Conservation (phyloP, 257 asterid species). For the Nicotiana tabacum region DNA sequence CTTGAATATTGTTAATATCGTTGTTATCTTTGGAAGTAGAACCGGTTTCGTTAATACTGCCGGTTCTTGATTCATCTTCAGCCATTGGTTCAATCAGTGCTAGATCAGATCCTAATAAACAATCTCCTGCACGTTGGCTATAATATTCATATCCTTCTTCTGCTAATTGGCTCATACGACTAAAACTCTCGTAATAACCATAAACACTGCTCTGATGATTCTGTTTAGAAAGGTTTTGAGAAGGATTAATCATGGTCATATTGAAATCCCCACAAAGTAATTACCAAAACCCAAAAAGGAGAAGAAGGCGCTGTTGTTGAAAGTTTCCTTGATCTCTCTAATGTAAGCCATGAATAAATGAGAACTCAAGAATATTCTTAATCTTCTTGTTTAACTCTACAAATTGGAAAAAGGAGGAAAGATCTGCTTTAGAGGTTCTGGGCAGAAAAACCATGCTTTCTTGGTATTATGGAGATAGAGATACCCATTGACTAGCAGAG, state of each 20-base stretch:
- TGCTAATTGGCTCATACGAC: slow-evolving; percentile 38
- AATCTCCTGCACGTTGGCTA: not conserved
- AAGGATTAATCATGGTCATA: slow-evolving; percentile 71
- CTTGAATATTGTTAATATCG: slow-evolving; percentile 1
- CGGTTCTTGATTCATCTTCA: slow-evolving; percentile 44
- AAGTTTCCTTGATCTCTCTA: slow-evolving; percentile 2
- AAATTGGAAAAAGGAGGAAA: not conserved
- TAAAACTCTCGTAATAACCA: slow-evolving; percentile 23
- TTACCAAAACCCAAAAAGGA: not conserved
- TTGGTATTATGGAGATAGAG: slow-evolving; percentile 19
- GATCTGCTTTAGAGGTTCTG: slow-evolving; percentile 1
- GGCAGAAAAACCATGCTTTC: slow-evolving; percentile 25
- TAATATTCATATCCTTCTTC: slow-evolving; percentile 26
- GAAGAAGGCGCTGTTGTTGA: not conserved
- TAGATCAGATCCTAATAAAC: slow-evolving; percentile 41
- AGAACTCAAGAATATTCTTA: not conserved
- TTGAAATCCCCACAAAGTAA: slow-evolving; percentile 22
- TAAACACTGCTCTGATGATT: slow-evolving; percentile 19
- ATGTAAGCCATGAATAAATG: slow-evolving; percentile 32
- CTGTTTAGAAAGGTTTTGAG: slow-evolving; percentile 25
- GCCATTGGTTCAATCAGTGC: slow-evolving; percentile 34
- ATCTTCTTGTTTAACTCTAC: not conserved
- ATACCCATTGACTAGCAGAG: slow-evolving; percentile 46
- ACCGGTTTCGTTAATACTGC: slow-evolving; percentile 9
- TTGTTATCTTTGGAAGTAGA: slow-evolving; percentile 8